Evolutionary conservation across 2,329 filamentous ascomycete genomes (phyloP).

Genomic region (Dactylonectria estremocensis): DNA sequence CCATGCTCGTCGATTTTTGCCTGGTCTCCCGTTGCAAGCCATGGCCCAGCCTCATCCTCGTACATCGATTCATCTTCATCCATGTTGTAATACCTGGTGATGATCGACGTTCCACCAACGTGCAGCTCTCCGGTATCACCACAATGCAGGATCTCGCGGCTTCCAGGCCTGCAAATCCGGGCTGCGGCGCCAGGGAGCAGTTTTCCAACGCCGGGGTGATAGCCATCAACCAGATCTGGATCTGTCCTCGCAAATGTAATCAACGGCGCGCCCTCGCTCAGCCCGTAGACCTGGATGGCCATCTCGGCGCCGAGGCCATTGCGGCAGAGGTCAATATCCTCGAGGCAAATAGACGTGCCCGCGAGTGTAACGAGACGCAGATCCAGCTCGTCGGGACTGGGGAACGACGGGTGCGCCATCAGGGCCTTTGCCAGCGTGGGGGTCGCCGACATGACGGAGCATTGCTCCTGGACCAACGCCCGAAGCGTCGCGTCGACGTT

Average conservation of each 20-base stretch:
- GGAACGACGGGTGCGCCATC: conserved; percentile 50
- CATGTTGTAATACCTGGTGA: conserved; percentile 52
- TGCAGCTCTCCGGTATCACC: conserved; percentile 59
- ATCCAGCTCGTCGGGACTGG: conserved; percentile 45
- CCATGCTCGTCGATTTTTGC: conserved; percentile 57
- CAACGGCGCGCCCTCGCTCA: conserved; percentile 62
- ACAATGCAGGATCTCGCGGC: conserved; percentile 47
- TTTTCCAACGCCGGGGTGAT: conserved; percentile 59
- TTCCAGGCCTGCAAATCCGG: conserved; percentile 55
- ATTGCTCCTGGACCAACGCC: conserved; percentile 52
- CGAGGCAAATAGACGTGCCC: conserved; percentile 50
- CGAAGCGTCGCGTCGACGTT: conserved; percentile 51
- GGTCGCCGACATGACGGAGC: conserved; percentile 59
- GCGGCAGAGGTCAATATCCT: conserved; percentile 53
- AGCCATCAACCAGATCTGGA: conserved; percentile 49
- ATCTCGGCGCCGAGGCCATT: conserved; percentile 50
- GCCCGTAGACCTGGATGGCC: conserved; percentile 59
- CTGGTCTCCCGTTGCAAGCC: conserved; percentile 60
- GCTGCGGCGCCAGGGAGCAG: conserved; percentile 57
- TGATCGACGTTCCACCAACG: conserved; percentile 55
- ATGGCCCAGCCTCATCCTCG: conserved; percentile 50
- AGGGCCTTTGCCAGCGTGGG: conserved; percentile 55
- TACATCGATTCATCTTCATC: conserved; percentile 54
- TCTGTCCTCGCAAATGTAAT: conserved; percentile 57
- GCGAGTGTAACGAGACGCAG: conserved; percentile 54